phyloP scores from a whole-genome alignment of 768 basidiomycete species.

The Mycena kentingensis region DNA sequence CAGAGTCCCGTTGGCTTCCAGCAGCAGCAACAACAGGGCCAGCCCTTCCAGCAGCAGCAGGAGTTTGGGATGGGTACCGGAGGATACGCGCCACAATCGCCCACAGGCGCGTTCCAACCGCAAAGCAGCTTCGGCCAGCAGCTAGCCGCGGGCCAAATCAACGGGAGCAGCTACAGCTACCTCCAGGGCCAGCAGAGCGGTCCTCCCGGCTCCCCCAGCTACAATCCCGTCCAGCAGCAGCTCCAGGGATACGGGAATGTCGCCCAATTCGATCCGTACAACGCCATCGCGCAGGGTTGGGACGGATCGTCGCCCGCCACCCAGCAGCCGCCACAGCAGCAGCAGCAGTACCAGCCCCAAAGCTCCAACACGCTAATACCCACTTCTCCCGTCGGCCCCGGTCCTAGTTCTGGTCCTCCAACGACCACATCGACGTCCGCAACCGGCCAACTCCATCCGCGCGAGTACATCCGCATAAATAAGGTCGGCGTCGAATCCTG shows the following conservation, averaged over 20 bases:
- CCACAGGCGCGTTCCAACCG: conserved; percentile 47
- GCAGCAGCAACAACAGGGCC: conserved; percentile 42
- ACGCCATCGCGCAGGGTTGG: conserved; percentile 47
- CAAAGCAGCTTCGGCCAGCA: conserved; percentile 61
- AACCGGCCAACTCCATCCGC: conserved; percentile 58
- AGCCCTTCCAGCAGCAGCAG: conserved; percentile 37
- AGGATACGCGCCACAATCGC: conserved; percentile 19
- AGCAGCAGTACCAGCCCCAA: conserved; percentile 22
- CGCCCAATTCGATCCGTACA: conserved; percentile 57
- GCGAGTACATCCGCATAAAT: conserved; percentile 64
- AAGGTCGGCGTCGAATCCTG: conserved; percentile 72
- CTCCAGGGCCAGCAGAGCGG: conserved; percentile 26
- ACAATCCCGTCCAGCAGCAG: conserved; percentile 51
- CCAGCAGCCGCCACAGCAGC: conserved; percentile 23
- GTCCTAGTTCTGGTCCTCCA: conserved; percentile 3
- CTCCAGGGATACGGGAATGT: conserved; percentile 47
- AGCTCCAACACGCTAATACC: conserved; percentile 18
- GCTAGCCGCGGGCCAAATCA: conserved; percentile 32
- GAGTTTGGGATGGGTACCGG: no score
- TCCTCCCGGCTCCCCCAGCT: conserved; percentile 31
- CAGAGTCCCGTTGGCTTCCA: conserved; percentile 32
- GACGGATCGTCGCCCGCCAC: conserved; percentile 29
- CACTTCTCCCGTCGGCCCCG: conserved; percentile 6
- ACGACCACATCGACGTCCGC: conserved; percentile 33
- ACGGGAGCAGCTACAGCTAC: conserved; percentile 29